A percentile compares a stretch with the other conserved stretches of the same genome.
phyloP scores from a whole-genome alignment of 495 filamentous ascomycete genomes.

The Aspergillus incahuasiensis region DNA sequence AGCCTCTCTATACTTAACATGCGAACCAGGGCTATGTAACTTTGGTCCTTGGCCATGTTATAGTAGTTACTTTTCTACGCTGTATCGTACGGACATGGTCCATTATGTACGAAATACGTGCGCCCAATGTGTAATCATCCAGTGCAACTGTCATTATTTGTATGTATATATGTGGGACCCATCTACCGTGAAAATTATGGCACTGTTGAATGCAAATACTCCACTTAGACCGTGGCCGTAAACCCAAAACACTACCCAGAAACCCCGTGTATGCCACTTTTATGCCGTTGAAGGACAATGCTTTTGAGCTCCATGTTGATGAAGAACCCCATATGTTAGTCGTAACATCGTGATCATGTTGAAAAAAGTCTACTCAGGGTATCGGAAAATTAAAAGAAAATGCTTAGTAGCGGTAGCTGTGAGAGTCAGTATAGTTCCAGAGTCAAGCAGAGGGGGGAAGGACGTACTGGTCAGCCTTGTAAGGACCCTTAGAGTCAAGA shows the following conservation, averaged over 20 bases:
- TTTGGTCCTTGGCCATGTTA: no score
- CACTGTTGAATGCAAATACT: constrained; percentile 49
- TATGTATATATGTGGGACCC: constrained; percentile 3
- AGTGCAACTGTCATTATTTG: neutral
- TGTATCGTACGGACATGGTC: no score
- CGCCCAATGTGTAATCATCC: no score
- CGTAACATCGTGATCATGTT: constrained; percentile 65
- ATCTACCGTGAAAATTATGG: constrained; percentile 14
- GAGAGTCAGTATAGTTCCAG: constrained; percentile 4
- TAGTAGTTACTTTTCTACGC: no score
- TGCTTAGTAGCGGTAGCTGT: constrained; percentile 52
- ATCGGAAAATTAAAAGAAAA: constrained; percentile 33
- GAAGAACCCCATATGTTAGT: constrained; percentile 44
- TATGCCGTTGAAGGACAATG: constrained; percentile 63
- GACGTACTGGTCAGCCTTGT: constrained; percentile 70
- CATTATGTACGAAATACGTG: no score
- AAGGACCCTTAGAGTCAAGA: constrained; percentile 78
- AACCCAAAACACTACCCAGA: constrained; percentile 30
- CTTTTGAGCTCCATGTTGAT: constrained; percentile 50
- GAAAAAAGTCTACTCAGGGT: constrained; percentile 49
- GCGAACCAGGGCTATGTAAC: no score
- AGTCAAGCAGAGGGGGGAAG: neutral
- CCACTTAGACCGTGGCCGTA: constrained; percentile 37
- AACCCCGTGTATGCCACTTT: constrained; percentile 45
- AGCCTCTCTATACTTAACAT: no score